Conservation (phyloP, 2,329 filamentous ascomycete genomes). For the Paramyrothecium roridum region DNA sequence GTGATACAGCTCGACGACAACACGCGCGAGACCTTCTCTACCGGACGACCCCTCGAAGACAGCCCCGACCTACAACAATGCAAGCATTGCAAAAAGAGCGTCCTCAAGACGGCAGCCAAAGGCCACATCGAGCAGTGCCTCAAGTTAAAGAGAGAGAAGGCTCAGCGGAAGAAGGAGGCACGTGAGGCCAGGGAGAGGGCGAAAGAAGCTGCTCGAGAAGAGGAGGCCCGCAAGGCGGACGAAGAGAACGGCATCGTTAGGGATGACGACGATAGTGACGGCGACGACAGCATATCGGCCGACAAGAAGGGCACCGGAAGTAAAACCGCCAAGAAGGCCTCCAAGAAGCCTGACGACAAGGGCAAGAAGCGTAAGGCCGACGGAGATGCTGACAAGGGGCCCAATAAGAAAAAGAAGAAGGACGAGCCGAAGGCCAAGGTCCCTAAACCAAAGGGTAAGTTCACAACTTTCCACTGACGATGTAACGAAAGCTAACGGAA, state of each 20-base stretch:
- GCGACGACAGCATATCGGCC: conserved; percentile 36
- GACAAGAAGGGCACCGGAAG: conserved; percentile 39
- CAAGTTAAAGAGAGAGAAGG: conserved; percentile 79
- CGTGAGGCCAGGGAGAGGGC: conserved; percentile 67
- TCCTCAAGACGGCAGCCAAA: conserved; percentile 71
- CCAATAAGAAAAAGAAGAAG: conserved; percentile 92
- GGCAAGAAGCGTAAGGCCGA: conserved; percentile 79
- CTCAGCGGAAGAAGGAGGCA: conserved; percentile 72
- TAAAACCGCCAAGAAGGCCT: conserved; percentile 57
- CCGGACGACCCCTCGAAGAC: conserved; percentile 78
- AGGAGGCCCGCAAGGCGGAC: conserved; percentile 51
- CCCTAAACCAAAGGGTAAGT: conserved; percentile 74
- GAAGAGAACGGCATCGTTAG: conserved; percentile 45
- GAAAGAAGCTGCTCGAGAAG: conserved; percentile 57
- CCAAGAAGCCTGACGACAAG: conserved; percentile 67
- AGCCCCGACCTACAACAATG: conserved; percentile 76
- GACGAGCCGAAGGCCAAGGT: conserved; percentile 83
- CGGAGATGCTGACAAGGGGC: conserved; percentile 73
- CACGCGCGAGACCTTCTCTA: conserved; percentile 75
- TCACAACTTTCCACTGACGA: no score
- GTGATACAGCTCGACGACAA: conserved; percentile 71
- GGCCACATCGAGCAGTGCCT: conserved; percentile 82
- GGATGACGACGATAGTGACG: conserved; percentile 46
- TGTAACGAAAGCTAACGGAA: conserved; percentile 6
- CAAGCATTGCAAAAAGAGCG: conserved; percentile 91